These are phyloP conservation scores for Acanthamoeba triangularis DNA, from an alignment of 208 protist genomes.

Conservation along the genomic window DNA sequence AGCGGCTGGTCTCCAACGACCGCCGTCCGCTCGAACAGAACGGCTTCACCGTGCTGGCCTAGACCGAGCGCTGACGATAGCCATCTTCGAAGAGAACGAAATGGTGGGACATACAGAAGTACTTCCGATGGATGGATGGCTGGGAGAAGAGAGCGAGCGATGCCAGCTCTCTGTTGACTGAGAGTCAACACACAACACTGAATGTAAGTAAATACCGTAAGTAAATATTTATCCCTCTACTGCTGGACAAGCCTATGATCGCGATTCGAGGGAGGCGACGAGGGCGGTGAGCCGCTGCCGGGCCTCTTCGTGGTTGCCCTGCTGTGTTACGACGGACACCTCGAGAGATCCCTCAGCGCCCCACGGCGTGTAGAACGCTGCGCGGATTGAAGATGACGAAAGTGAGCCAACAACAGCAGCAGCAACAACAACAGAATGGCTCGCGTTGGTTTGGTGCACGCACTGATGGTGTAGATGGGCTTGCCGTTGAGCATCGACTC, in stretches of 20 bases:
- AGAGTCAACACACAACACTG: not conserved
- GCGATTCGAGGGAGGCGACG: constrained; percentile 14
- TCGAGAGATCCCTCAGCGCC: not conserved
- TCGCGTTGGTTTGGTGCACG: not conserved
- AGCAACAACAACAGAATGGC: too few species aligned
- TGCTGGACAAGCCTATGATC: not conserved
- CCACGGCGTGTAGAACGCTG: constrained; percentile 34
- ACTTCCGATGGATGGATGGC: too few species aligned
- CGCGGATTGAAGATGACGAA: too few species aligned
- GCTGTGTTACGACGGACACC: not conserved
- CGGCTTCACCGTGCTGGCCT: not conserved
- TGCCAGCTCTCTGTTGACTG: too few species aligned
- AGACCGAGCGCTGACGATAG: not conserved
- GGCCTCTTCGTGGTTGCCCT: constrained; percentile 50
- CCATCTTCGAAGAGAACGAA: not conserved
- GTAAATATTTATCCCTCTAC: not conserved
- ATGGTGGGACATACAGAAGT: not conserved
- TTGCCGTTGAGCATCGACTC: constrained; percentile 13
- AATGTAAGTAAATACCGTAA: not conserved
- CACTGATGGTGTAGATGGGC: not conserved
- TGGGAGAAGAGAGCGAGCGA: too few species aligned
- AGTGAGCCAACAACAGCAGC: not conserved
- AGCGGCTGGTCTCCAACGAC: not conserved
- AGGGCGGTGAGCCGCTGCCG: not conserved
- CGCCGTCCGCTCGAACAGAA: not conserved